Evolutionary conservation across 148 eudicot species (phyloP), one percentile per base, ranked within the genome.

Genomic region (Cornus florida): DNA sequence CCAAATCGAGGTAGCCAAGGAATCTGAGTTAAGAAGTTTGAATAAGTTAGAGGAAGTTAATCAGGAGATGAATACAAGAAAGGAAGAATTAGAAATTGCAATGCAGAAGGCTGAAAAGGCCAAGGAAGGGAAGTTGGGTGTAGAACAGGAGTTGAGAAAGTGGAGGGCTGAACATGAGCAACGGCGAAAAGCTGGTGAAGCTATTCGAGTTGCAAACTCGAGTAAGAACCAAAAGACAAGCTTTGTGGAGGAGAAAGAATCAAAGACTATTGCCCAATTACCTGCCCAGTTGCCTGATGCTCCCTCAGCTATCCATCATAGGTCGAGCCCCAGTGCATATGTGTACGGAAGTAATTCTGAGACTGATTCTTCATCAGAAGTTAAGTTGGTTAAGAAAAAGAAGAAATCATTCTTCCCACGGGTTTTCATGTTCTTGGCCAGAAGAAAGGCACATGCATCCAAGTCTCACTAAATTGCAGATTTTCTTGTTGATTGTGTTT

Each of bases 131-230:
- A 93, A 93, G 71, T 72, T 96, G 83, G 92, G 89, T 43, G 91
- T 90, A 7, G 98, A 96, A 80, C 95, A 93, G 71, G 98, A 94
- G 75, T 68, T 96, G 71, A 88, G 99, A 74, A 94, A 86, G 75
- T 91, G 99, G 98, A 89, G 99, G 82, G 90, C 97, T 17, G 99
- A 93, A 70, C 75, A 86, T 60, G 97, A 87, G 79, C 90, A 92
- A 84, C 79, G 89, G 31, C 84, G 99, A 78, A 95, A 92, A 88
- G 86, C 86, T 6, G 88, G 86, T 64, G 91, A 88, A 72, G 56
- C 82, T 33, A 83, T 70, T 57, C 85, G 75, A 9, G 79, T 62
- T 86, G 87, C 62, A 19, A 67, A 14, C 48, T 35, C 82, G 5
- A 69, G 2, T 66, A 74, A 38, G 73, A 89, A 87, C 69, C 88